These are phyloP conservation scores for Aspergillus tubingensis DNA, from an alignment of 2,329 filamentous ascomycete genomes.

Conservation along the genomic window DNA sequence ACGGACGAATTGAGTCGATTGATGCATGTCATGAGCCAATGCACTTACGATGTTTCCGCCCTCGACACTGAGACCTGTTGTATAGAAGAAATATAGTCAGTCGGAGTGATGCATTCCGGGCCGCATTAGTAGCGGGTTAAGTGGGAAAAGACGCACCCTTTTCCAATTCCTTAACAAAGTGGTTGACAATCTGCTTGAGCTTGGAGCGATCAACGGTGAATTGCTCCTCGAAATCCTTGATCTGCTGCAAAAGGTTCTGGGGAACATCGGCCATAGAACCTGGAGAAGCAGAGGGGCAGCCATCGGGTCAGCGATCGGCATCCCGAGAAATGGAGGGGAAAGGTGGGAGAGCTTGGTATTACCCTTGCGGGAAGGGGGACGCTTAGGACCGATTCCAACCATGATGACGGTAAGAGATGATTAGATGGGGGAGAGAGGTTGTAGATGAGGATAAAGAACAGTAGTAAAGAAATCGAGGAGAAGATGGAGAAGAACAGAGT, in stretches of 20 bases:
- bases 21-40: neutral
- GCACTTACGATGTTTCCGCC: slow-evolving; percentile 85
- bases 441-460: slow-evolving; percentile 5
- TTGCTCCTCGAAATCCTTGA: slow-evolving; percentile 77
- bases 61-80: slow-evolving; percentile 75
- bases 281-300: slow-evolving; percentile 38
- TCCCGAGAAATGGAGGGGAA: neutral
- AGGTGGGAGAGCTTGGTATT: slow-evolving; percentile 36
- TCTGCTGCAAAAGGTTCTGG: slow-evolving; percentile 77
- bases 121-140: neutral
- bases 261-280: slow-evolving; percentile 91
- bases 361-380: slow-evolving; percentile 72
- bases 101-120: neutral
- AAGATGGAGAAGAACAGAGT: neutral
- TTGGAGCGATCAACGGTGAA: slow-evolving; percentile 78
- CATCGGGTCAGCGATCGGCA: slow-evolving; percentile 6
- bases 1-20: neutral
- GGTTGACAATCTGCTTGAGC: slow-evolving; percentile 85
- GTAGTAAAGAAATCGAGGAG: slow-evolving; percentile 2
- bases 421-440: neutral
- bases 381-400: slow-evolving; percentile 66
- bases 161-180: slow-evolving; percentile 84
- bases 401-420: slow-evolving; percentile 46
- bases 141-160: slow-evolving; percentile 62
- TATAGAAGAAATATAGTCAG: neutral